Evolutionary conservation across 257 asterid genomes (phyloP).

Genomic region (Gardenia jasminoides): DNA sequence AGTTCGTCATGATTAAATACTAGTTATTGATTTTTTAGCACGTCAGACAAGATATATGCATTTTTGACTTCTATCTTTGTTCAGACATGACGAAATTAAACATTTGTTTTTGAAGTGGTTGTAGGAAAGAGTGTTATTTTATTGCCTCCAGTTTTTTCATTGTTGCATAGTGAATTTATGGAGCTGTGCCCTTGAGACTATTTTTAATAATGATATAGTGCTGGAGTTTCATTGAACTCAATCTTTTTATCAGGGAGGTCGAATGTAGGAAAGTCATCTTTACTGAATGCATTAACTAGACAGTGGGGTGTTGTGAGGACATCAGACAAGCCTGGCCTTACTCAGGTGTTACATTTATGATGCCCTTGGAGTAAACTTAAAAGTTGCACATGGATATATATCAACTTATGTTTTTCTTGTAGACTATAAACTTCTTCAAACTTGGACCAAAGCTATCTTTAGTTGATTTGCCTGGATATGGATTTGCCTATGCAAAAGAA

Average conservation of each 20-base stretch:
- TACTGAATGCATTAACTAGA: conserved; percentile 84
- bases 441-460: conserved; percentile 75
- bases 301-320: conserved; percentile 98
- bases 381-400: conserved; percentile 18
- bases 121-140: neutral
- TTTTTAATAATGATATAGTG: neutral
- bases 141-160: neutral
- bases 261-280: conserved; percentile 94
- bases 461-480: conserved; percentile 99
- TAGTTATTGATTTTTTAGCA: no score
- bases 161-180: neutral
- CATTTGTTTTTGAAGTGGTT: neutral
- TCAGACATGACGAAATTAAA: neutral
- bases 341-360: conserved; percentile 57
- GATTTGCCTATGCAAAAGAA: conserved; percentile 97
- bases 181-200: neutral
- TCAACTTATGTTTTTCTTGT: conserved; percentile 33
- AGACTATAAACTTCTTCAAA: conserved; percentile 83
- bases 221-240: neutral
- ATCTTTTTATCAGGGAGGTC: conserved; percentile 67
- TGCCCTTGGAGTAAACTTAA: conserved; percentile 17
- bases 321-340: conserved; percentile 98
- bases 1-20: neutral
- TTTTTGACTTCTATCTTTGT: neutral
- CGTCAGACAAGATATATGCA: neutral